These are phyloP conservation scores for Colletotrichum orbiculare DNA, from an alignment of 2,329 filamentous ascomycete species.

Conservation along the genomic window DNA sequence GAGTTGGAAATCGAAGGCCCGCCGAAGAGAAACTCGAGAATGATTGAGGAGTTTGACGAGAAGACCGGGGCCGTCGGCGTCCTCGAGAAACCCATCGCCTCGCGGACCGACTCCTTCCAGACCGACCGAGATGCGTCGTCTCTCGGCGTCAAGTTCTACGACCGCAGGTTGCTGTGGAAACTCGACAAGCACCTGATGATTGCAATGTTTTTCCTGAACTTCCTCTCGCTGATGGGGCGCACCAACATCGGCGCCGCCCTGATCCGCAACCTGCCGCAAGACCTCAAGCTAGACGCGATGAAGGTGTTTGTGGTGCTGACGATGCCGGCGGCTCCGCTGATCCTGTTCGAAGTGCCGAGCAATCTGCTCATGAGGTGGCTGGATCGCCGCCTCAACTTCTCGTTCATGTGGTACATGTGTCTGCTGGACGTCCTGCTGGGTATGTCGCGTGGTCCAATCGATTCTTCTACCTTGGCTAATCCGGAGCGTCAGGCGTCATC, in stretches of 20 bases:
- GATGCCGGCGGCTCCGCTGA: slow-evolving; percentile 35
- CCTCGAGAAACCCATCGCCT: not conserved
- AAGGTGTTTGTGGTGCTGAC: slow-evolving; percentile 39
- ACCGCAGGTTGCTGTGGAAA: slow-evolving; percentile 43
- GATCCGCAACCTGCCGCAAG: slow-evolving; percentile 40
- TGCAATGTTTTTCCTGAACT: slow-evolving; percentile 44
- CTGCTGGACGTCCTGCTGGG: slow-evolving; percentile 36
- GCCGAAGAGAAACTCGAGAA: slow-evolving; percentile 7
- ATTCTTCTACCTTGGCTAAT: not conserved
- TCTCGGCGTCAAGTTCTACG: slow-evolving; percentile 1
- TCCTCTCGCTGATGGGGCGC: slow-evolving; percentile 41
- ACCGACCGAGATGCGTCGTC: slow-evolving; percentile 4
- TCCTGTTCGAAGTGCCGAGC: slow-evolving; percentile 39
- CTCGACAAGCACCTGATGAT: slow-evolving; percentile 40
- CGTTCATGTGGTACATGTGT: slow-evolving; percentile 39
- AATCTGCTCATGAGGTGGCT: slow-evolving; percentile 38
- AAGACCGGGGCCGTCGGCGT: slow-evolving; percentile 1
- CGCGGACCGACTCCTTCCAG: slow-evolving; percentile 1
- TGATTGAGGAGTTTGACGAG: slow-evolving; percentile 11
- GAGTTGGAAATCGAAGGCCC: not conserved
- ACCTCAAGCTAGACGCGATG: slow-evolving; percentile 39
- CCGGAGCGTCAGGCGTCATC: slow-evolving; percentile 35
- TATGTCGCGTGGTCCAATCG: not conserved
- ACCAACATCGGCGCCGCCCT: slow-evolving; percentile 42
- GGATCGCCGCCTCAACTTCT: slow-evolving; percentile 33